These are phyloP conservation scores for Cyclocybe cylindracea DNA, from an alignment of 768 basidiomycete species.

Conservation along the genomic window DNA sequence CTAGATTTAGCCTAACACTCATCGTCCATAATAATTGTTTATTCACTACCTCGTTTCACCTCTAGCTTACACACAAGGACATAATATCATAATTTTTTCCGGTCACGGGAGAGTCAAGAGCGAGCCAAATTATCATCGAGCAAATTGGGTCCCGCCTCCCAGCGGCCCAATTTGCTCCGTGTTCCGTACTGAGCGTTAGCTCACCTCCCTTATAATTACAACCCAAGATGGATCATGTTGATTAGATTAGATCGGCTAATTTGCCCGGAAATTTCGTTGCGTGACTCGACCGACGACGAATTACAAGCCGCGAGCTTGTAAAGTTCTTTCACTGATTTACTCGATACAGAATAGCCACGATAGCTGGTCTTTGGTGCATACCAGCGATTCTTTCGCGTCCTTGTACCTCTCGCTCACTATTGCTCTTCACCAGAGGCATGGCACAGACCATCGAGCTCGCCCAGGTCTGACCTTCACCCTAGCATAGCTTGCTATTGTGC, in stretches of 20 bases:
- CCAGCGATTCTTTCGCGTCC: conserved; percentile 33
- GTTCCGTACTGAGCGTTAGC: too few relatives aligned
- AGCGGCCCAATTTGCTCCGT: too few relatives aligned
- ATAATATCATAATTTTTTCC: too few relatives aligned
- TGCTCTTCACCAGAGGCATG: conserved; percentile 33
- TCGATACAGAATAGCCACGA: conserved; percentile 25
- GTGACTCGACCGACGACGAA: conserved; percentile 5
- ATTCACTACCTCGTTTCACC: too few relatives aligned
- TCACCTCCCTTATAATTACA: background rate
- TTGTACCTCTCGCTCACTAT: conserved; percentile 33
- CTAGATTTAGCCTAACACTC: too few relatives aligned
- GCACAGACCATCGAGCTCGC: conserved; percentile 67
- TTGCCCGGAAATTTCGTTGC: conserved; percentile 7
- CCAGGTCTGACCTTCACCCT: conserved; percentile 41
- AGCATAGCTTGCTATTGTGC: background rate
- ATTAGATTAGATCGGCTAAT: conserved; percentile 1
- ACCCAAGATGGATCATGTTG: background rate
- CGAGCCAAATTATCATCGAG: too few relatives aligned
- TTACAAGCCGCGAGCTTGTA: background rate
- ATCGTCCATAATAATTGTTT: too few relatives aligned
- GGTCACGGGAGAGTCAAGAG: too few relatives aligned
- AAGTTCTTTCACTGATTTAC: conserved; percentile 18
- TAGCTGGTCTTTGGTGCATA: conserved; percentile 26
- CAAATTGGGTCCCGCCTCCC: too few relatives aligned
- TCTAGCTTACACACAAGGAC: too few relatives aligned